Evolutionary conservation across 371 early-diverging fungal genomes (phyloP).

Genomic region (Umbelopsis sp.): DNA sequence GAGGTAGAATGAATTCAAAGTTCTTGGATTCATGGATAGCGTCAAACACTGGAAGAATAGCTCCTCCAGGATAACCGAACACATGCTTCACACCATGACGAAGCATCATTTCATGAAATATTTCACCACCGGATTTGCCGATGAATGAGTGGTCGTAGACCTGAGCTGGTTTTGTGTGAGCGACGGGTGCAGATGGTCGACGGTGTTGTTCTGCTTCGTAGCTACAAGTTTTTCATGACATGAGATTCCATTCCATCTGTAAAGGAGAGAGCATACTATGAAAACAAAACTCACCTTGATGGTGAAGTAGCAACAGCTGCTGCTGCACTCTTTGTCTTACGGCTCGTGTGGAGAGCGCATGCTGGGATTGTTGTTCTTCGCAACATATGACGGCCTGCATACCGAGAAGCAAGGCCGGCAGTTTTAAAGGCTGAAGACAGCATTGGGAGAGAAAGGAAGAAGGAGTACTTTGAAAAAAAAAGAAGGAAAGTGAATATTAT

Average conservation of each 20-base stretch:
- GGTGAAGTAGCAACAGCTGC: constrained; percentile 23
- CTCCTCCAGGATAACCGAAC: constrained; percentile 98
- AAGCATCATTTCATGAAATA: constrained; percentile 98
- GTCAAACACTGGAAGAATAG: constrained; percentile 96
- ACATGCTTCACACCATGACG: constrained; percentile 89
- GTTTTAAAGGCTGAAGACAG: constrained; percentile 21
- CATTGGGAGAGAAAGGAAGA: background rate
- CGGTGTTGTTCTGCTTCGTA: constrained; percentile 24
- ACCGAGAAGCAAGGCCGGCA: constrained; percentile 19
- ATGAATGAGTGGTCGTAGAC: constrained; percentile 78
- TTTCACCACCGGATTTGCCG: constrained; percentile 97
- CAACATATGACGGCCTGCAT: constrained; percentile 10
- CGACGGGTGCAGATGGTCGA: constrained; percentile 22
- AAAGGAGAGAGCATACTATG: background rate
- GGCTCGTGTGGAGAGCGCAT: constrained; percentile 33
- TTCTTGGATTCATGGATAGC: constrained; percentile 95
- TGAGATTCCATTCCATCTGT: no score
- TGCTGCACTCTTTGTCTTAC: constrained; percentile 30
- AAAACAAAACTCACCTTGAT: background rate
- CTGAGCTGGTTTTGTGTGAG: constrained; percentile 12
- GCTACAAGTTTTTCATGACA: background rate
- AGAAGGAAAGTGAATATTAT: constrained; percentile 32
- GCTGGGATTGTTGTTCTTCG: constrained; percentile 22
- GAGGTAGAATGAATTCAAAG: constrained; percentile 92
- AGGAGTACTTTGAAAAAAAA: constrained; percentile 21